phyloP scores from a whole-genome alignment of 768 basidiomycete genomes.

The Pulveroboletus sp. region DNA sequence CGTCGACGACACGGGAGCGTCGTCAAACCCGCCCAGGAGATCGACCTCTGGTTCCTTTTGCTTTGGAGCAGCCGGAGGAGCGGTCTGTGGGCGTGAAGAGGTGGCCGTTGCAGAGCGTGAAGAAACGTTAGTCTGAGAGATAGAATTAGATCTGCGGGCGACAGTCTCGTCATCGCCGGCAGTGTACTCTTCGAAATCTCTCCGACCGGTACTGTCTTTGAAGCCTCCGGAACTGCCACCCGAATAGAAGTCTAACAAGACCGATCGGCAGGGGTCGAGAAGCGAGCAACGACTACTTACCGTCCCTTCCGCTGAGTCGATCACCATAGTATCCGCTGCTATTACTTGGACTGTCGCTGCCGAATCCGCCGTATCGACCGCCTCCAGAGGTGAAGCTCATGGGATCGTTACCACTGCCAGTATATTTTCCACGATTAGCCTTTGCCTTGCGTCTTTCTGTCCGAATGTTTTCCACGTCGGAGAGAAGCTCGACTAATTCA shows the following conservation, averaged over 20 bases:
- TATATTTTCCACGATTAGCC: constrained; percentile 83
- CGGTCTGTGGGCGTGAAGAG: constrained; percentile 33
- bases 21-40: constrained; percentile 73
- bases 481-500: constrained; percentile 87
- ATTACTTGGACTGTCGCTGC: constrained; percentile 45
- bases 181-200: constrained; percentile 89
- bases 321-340: constrained; percentile 44
- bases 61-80: constrained; percentile 32
- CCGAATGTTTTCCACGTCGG: constrained; percentile 89
- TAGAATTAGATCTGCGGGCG: constrained; percentile 37
- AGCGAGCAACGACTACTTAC: constrained; percentile 25
- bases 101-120: constrained; percentile 34
- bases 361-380: constrained; percentile 68
- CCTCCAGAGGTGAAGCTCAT: constrained; percentile 57
- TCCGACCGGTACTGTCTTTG: constrained; percentile 51
- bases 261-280: constrained; percentile 2
- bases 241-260: constrained; percentile 34
- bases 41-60: constrained; percentile 57
- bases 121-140: constrained; percentile 30
- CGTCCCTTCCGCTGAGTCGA: constrained; percentile 36
- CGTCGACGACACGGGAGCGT: constrained; percentile 41
- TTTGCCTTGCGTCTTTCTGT: constrained; percentile 90
- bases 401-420: constrained; percentile 80
- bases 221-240: constrained; percentile 52
- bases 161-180: constrained; percentile 86